A percentile compares a stretch with the other conserved stretches of the same genome.
These are phyloP conservation scores for Fusarium oxysporum DNA, from an alignment of 2,329 filamentous ascomycete genomes.

Conservation along the genomic window DNA sequence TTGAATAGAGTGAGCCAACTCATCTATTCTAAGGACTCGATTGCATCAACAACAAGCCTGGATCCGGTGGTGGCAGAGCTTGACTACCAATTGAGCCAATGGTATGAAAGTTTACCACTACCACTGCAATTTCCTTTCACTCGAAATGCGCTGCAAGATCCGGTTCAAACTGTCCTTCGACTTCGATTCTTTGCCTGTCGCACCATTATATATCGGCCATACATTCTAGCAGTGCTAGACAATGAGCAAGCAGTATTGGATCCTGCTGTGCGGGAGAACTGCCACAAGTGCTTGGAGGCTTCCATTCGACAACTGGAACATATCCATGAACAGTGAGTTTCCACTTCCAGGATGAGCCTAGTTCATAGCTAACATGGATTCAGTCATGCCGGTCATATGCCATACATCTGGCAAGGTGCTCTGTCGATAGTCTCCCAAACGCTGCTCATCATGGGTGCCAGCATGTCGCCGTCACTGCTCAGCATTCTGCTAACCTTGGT, in stretches of 20 bases:
- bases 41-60: slow-evolving; percentile 77
- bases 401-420: slow-evolving; percentile 87
- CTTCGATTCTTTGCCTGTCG: slow-evolving; percentile 86
- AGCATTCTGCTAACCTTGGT: slow-evolving; percentile 70
- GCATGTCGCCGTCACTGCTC: slow-evolving; percentile 79
- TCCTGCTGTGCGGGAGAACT: slow-evolving; percentile 79
- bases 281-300: slow-evolving; percentile 84
- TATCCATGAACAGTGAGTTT: slow-evolving; percentile 77
- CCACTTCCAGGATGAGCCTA: neutral
- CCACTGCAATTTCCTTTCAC: slow-evolving; percentile 83
- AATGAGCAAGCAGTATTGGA: slow-evolving; percentile 80
- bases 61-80: slow-evolving; percentile 84
- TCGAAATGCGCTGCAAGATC: slow-evolving; percentile 73
- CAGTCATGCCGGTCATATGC: slow-evolving; percentile 84
- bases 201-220: slow-evolving; percentile 87
- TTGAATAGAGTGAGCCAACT: slow-evolving; percentile 84
- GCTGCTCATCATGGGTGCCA: slow-evolving; percentile 84
- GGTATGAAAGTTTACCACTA: slow-evolving; percentile 82
- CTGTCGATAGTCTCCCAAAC: slow-evolving; percentile 86
- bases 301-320: slow-evolving; percentile 84
- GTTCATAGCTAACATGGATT: slow-evolving; percentile 15
- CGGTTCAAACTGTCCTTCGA: slow-evolving; percentile 82
- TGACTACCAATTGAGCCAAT: slow-evolving; percentile 85
- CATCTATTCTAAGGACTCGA: slow-evolving; percentile 80
- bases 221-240: slow-evolving; percentile 82